Conservation (phyloP, 2,329 filamentous ascomycete species). For the Orbilia oligospora region DNA sequence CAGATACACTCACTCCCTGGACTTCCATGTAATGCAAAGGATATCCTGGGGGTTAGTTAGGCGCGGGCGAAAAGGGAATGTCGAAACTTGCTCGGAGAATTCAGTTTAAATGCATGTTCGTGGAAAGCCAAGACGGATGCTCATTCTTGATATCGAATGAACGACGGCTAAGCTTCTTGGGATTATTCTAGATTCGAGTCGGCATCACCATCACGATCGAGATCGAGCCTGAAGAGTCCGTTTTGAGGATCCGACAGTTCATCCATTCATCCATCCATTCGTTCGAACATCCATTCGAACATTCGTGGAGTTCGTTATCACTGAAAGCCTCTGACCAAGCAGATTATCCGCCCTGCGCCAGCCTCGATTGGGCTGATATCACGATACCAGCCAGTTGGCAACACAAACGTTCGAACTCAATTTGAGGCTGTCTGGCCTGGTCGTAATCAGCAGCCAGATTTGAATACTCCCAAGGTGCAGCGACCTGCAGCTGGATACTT, state of each 20-base stretch:
- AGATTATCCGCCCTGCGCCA: conserved; percentile 1
- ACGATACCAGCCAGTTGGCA: conserved; percentile 13
- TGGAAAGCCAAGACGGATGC: conserved; percentile 41
- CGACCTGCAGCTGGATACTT: background rate
- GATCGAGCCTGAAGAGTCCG: background rate
- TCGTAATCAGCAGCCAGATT: conserved; percentile 32
- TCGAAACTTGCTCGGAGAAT: conserved; percentile 46
- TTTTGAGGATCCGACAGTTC: background rate
- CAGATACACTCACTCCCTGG: background rate
- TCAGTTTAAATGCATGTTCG: conserved; percentile 38
- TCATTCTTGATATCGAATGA: conserved; percentile 39
- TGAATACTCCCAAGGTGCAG: background rate
- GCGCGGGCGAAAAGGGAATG: conserved; percentile 31
- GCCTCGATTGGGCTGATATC: conserved; percentile 15
- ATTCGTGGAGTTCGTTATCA: no score
- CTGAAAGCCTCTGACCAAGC: background rate
- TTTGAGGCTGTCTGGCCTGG: conserved; percentile 2
- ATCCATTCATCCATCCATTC: background rate
- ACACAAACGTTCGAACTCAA: conserved; percentile 2
- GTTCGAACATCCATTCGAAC: background rate
- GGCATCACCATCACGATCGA: conserved; percentile 28
- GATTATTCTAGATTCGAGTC: conserved; percentile 6
- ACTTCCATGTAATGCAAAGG: background rate
- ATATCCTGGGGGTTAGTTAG: conserved; percentile 11
- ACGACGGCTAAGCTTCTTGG: conserved; percentile 55